These are phyloP conservation scores for Labyrinthula sp. DNA, from an alignment of 352 stramenopile genomes.

Conservation along the genomic window DNA sequence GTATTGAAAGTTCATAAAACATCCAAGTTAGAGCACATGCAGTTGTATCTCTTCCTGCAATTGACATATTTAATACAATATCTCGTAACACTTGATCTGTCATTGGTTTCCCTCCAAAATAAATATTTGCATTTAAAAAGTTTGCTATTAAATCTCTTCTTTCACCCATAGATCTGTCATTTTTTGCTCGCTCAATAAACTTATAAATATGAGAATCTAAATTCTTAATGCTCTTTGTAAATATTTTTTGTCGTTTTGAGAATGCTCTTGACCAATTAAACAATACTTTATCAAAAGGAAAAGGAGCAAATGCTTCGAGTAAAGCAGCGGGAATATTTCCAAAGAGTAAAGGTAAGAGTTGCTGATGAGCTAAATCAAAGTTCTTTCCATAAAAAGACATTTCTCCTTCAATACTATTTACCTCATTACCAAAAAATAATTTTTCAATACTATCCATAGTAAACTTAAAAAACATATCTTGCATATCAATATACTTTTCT, in stretches of 20 bases:
- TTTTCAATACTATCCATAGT: slow-evolving; percentile 34
- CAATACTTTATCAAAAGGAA: too few relatives aligned
- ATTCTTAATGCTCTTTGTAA: too few relatives aligned
- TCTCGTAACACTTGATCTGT: slow-evolving; percentile 40
- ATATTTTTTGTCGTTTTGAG: too few relatives aligned
- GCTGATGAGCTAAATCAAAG: slow-evolving; percentile 12
- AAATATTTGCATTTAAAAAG: slow-evolving; percentile 26
- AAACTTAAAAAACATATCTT: slow-evolving; percentile 36
- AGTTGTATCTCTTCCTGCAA: slow-evolving; percentile 52
- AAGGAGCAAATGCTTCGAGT: too few relatives aligned
- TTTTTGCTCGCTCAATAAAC: too few relatives aligned
- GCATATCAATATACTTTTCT: slow-evolving; percentile 30
- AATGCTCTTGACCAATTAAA: too few relatives aligned
- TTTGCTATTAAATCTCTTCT: slow-evolving; percentile 27
- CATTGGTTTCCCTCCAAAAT: not conserved
- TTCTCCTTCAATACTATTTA: slow-evolving; percentile 21
- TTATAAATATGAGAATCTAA: too few relatives aligned
- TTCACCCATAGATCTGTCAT: not conserved
- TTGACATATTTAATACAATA: slow-evolving; percentile 51
- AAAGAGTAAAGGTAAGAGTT: slow-evolving; percentile 12
- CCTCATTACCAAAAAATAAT: slow-evolving; percentile 34
- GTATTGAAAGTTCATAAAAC: slow-evolving; percentile 40
- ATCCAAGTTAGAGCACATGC: slow-evolving; percentile 49
- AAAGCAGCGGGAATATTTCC: too few relatives aligned
- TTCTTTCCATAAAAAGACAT: not conserved